These are phyloP conservation scores for Dioszegia hungarica DNA, from an alignment of 768 basidiomycete genomes.

Conservation along the genomic window DNA sequence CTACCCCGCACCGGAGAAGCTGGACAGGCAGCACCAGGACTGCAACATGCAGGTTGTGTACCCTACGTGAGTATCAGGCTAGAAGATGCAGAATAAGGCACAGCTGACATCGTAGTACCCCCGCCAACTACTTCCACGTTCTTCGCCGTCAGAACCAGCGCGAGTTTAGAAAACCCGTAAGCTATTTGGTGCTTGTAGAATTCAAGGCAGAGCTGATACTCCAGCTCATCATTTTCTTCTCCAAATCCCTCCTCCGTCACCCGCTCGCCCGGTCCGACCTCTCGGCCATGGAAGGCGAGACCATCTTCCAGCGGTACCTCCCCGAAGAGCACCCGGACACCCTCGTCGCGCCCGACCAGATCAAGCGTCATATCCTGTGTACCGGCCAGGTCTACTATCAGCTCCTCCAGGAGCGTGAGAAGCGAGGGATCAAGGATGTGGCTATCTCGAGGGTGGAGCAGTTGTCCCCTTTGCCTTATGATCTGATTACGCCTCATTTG, in stretches of 20 bases:
- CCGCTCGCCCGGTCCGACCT: slow-evolving; percentile 82
- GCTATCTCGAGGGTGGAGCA: slow-evolving; percentile 94
- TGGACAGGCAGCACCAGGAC: slow-evolving; percentile 94
- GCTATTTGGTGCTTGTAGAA: slow-evolving; percentile 22
- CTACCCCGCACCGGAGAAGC: slow-evolving; percentile 81
- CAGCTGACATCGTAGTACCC: slow-evolving; percentile 58
- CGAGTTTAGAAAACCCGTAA: slow-evolving; percentile 93
- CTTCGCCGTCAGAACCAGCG: slow-evolving; percentile 94
- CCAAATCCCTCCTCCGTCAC: slow-evolving; percentile 90
- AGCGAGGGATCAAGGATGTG: slow-evolving; percentile 82
- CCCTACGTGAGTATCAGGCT: slow-evolving; percentile 69
- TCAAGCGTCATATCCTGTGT: slow-evolving; percentile 88
- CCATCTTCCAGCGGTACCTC: slow-evolving; percentile 87
- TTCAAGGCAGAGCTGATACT: background rate
- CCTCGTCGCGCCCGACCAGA: slow-evolving; percentile 73
- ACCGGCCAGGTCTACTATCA: slow-evolving; percentile 94
- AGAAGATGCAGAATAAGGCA: background rate
- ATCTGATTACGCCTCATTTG: slow-evolving; percentile 85
- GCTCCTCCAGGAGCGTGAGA: slow-evolving; percentile 82
- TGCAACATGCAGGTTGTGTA: slow-evolving; percentile 99
- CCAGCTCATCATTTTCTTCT: slow-evolving; percentile 91
- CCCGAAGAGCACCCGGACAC: slow-evolving; percentile 71
- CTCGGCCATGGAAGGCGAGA: slow-evolving; percentile 81
- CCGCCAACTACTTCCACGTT: slow-evolving; percentile 97
- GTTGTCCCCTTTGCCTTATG: slow-evolving; percentile 94